phyloP scores from a whole-genome alignment of 31 red algal species.

The Porphyra umbilicalis region DNA sequence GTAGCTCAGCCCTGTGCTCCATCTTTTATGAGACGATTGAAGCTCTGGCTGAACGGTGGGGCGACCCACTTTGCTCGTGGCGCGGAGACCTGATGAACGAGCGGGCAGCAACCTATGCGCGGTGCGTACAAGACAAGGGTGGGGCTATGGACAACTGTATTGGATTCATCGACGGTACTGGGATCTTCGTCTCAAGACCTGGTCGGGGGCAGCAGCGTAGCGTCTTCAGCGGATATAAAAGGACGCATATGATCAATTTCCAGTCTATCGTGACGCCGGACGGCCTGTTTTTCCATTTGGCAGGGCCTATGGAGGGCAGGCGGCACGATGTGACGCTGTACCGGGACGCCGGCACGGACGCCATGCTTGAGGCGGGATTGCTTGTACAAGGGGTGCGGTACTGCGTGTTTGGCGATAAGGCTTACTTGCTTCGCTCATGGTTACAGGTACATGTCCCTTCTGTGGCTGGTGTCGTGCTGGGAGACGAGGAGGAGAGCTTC shows the following conservation, averaged over 20 bases:
- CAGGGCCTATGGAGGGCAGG: not conserved
- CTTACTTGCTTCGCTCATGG: slow-evolving; percentile 18
- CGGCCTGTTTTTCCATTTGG: slow-evolving; percentile 15
- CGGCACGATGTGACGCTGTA: slow-evolving; percentile 14
- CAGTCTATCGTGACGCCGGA: slow-evolving; percentile 15
- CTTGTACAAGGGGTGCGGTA: slow-evolving; percentile 1
- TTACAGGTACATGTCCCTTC: not conserved
- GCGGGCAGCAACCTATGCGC: too few species aligned
- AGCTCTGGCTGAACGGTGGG: not conserved
- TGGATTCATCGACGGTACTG: slow-evolving; percentile 8
- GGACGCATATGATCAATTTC: slow-evolving; percentile 6
- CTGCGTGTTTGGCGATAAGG: slow-evolving; percentile 8
- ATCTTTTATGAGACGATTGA: not conserved
- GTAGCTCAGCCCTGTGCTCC: not conserved
- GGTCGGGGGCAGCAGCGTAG: not conserved
- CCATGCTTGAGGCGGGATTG: not conserved
- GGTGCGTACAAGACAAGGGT: not conserved
- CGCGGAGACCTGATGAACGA: too few species aligned
- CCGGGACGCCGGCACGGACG: slow-evolving; percentile 8
- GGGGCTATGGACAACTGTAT: slow-evolving; percentile 6
- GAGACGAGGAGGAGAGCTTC: not conserved
- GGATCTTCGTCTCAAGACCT: not conserved
- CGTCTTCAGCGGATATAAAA: slow-evolving; percentile 7
- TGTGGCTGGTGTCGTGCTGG: too few species aligned
- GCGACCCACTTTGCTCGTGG: not conserved